A percentile compares a stretch with the other conserved stretches of the same genome.
phyloP scores from a whole-genome alignment of 306 rosid species.

The Psophocarpus tetragonolobus region DNA sequence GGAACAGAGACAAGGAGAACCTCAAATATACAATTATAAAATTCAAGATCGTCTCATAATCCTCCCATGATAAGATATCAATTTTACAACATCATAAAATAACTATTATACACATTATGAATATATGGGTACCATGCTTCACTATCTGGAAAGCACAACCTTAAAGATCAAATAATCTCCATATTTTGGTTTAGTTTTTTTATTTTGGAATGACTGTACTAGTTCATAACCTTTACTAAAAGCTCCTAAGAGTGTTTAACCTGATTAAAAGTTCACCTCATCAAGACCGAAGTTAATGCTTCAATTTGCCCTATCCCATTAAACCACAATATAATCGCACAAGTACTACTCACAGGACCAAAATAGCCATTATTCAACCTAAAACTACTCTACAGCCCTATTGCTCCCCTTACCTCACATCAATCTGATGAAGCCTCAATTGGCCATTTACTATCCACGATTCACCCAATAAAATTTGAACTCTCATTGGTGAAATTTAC shows the following conservation, averaged over 20 bases:
- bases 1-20: not conserved
- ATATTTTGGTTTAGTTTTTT: conserved; percentile 9
- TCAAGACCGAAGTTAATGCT: not conserved
- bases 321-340: not conserved
- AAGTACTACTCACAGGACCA: not conserved
- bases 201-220: not conserved
- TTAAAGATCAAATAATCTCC: conserved; percentile 14
- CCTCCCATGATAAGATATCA: not conserved
- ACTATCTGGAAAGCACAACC: not conserved
- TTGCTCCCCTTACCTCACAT: conserved; percentile 13
- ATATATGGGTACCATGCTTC: not conserved
- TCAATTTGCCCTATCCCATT: not conserved
- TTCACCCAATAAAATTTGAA: not conserved
- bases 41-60: not conserved
- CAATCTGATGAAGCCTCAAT: not conserved
- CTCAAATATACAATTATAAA: conserved; percentile 6
- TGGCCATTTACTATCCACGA: not conserved
- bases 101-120: not conserved
- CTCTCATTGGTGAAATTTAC: not conserved
- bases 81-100: not conserved
- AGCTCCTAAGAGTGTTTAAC: conserved; percentile 1
- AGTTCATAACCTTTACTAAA: not conserved
- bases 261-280: not conserved
- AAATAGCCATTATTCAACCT: not conserved
- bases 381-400: not conserved